Percentiles rank a stretch among this genome's conserved stretches.
Evolutionary conservation across 768 basidiomycete genomes (phyloP).

Genomic region (Postia placenta): DNA sequence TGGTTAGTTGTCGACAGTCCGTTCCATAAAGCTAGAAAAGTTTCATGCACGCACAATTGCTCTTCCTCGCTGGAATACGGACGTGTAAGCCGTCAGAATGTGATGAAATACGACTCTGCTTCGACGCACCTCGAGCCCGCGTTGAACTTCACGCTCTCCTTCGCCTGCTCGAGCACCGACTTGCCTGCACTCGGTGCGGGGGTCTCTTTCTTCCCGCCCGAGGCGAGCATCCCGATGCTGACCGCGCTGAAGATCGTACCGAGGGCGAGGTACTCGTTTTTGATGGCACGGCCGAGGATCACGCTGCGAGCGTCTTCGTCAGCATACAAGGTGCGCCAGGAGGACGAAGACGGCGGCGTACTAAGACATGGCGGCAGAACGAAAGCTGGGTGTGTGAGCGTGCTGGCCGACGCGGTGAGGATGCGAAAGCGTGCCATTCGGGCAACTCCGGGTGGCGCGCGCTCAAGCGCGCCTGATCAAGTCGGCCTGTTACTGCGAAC

Average conservation of each 20-base stretch:
- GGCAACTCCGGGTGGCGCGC: background rate
- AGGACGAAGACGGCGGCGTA: constrained; percentile 23
- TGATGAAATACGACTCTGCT: background rate
- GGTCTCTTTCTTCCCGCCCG: constrained; percentile 48
- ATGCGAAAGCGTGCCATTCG: background rate
- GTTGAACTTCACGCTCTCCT: constrained; percentile 56
- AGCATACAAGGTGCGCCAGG: background rate
- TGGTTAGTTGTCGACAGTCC: constrained; percentile 36
- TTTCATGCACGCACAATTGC: constrained; percentile 57
- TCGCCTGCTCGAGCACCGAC: constrained; percentile 44
- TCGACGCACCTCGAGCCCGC: constrained; percentile 62
- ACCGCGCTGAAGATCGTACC: constrained; percentile 55
- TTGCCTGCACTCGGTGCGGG: constrained; percentile 27
- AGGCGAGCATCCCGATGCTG: constrained; percentile 46
- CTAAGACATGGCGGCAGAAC: constrained; percentile 38
- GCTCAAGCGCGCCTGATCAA: no score
- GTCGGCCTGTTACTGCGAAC: no score
- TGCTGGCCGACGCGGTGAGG: constrained; percentile 2
- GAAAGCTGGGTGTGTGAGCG: constrained; percentile 6
- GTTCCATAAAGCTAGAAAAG: constrained; percentile 12
- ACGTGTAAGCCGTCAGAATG: constrained; percentile 1
- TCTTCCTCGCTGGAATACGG: constrained; percentile 63
- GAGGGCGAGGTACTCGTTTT: constrained; percentile 76
- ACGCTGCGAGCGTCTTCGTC: constrained; percentile 37
- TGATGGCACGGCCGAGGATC: constrained; percentile 74